Conservation (phyloP, 441 rosid species). For the Jatropha podagrica region DNA sequence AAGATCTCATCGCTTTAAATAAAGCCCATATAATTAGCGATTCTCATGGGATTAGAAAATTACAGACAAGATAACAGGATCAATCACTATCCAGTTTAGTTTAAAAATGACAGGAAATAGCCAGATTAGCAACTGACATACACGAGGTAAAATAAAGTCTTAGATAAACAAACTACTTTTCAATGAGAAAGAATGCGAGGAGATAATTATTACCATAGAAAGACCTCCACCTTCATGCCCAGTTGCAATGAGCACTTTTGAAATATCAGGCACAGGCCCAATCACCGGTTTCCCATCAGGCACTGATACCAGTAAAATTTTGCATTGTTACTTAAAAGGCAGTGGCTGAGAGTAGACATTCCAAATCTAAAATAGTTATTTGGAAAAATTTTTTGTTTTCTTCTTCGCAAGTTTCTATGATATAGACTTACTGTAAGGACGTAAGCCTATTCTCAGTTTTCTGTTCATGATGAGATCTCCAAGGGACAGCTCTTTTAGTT, state of each 20-base stretch:
- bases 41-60: neutral
- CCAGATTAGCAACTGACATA: neutral
- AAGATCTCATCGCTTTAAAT: neutral
- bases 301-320: conserved; percentile 48
- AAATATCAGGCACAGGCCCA: conserved; percentile 65
- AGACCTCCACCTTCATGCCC: conserved; percentile 98
- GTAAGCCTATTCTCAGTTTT: conserved; percentile 89
- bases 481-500: conserved; percentile 48
- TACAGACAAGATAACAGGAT: neutral
- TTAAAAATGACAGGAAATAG: conserved; percentile 1
- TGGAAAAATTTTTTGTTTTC: neutral
- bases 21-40: neutral
- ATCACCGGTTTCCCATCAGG: conserved; percentile 90
- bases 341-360: neutral
- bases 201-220: conserved; percentile 55
- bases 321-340: conserved; percentile 18
- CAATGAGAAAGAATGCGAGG: neutral
- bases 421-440: conserved; percentile 79
- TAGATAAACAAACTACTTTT: neutral
- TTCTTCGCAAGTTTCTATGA: conserved; percentile 6
- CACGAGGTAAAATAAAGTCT: neutral
- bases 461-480: conserved; percentile 43
- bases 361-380: neutral
- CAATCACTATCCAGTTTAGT: neutral
- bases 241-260: conserved; percentile 68